Conservation (phyloP, 2,329 filamentous ascomycete species). For the Thermoascus crustaceus region DNA sequence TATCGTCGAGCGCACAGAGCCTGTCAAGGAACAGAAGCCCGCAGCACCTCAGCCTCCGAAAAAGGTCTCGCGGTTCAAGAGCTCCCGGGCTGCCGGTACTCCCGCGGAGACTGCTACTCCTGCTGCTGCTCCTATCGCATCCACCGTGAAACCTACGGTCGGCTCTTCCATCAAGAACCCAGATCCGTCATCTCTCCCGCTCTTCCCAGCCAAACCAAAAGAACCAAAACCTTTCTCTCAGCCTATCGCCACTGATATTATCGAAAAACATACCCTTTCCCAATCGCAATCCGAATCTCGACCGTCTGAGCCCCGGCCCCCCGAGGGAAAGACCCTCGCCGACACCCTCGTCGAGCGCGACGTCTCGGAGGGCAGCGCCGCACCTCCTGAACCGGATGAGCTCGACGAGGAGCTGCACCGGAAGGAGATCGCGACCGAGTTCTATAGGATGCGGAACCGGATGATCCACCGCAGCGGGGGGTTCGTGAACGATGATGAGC, state of each 20-base stretch:
- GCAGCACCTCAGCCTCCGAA: constrained; percentile 21
- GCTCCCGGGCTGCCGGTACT: constrained; percentile 18
- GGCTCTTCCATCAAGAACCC: too few species aligned
- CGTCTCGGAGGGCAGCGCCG: constrained; percentile 20
- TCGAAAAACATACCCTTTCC: constrained; percentile 11
- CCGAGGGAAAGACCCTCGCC: constrained; percentile 48
- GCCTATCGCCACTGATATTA: constrained; percentile 22
- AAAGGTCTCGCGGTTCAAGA: constrained; percentile 39
- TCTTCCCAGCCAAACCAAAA: constrained; percentile 31
- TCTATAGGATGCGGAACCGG: constrained; percentile 71
- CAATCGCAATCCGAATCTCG: too few species aligned
- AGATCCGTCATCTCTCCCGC: constrained; percentile 19
- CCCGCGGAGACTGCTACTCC: too few species aligned
- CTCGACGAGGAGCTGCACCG: constrained; percentile 65
- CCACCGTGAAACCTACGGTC: too few species aligned
- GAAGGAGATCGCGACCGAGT: constrained; percentile 72
- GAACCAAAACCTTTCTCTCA: constrained; percentile 32
- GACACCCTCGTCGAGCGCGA: constrained; percentile 49
- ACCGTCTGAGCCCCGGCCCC: constrained; percentile 23
- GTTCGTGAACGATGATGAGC: constrained; percentile 64
- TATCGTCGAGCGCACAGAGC: constrained; percentile 35
- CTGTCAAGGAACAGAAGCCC: constrained; percentile 10
- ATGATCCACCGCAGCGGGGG: constrained; percentile 78
- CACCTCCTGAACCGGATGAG: constrained; percentile 50
- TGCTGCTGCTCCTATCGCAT: too few species aligned